Percentiles rank a stretch among this genome's conserved stretches.
These are phyloP conservation scores for Phialocephala subalpina DNA, from an alignment of 2,329 filamentous ascomycete species.

Conservation along the genomic window DNA sequence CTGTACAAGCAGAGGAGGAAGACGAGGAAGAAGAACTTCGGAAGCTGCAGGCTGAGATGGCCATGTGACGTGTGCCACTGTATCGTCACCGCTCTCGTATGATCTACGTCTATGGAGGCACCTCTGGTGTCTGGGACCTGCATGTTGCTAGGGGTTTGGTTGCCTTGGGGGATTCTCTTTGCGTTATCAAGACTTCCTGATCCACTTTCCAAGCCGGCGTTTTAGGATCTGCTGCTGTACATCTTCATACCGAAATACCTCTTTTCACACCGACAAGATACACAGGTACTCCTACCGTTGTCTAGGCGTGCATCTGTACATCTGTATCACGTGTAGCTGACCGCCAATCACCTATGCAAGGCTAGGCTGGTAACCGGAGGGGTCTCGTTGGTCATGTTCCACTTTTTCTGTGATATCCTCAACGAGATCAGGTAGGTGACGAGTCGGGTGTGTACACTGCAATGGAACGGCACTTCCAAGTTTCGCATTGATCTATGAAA, in stretches of 20 bases:
- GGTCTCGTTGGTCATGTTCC: slow-evolving; percentile 17
- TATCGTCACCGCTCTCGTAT: slow-evolving; percentile 29
- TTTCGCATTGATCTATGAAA: not conserved
- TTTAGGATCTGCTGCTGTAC: slow-evolving; percentile 41
- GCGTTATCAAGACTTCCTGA: slow-evolving; percentile 33
- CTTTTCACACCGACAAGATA: slow-evolving; percentile 5
- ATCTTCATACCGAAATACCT: slow-evolving; percentile 29
- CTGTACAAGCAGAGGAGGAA: slow-evolving; percentile 72
- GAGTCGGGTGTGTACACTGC: not conserved
- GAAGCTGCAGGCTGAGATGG: slow-evolving; percentile 96
- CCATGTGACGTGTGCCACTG: slow-evolving; percentile 68
- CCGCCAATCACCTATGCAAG: slow-evolving; percentile 25
- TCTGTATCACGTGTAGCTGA: slow-evolving; percentile 29
- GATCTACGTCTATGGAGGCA: slow-evolving; percentile 30
- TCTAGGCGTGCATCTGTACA: slow-evolving; percentile 1
- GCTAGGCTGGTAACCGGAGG: not conserved
- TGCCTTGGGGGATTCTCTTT: slow-evolving; percentile 30
- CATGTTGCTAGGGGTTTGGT: slow-evolving; percentile 39
- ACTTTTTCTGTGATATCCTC: slow-evolving; percentile 8
- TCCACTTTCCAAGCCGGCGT: slow-evolving; percentile 39
- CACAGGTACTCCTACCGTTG: slow-evolving; percentile 2
- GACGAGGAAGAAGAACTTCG: slow-evolving; percentile 95
- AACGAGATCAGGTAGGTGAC: not conserved
- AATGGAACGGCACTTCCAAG: not conserved
- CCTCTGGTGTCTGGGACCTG: slow-evolving; percentile 37